Evolutionary conservation across 2,329 filamentous ascomycete species (phyloP).

Genomic region (Sordariomycetes sp.): DNA sequence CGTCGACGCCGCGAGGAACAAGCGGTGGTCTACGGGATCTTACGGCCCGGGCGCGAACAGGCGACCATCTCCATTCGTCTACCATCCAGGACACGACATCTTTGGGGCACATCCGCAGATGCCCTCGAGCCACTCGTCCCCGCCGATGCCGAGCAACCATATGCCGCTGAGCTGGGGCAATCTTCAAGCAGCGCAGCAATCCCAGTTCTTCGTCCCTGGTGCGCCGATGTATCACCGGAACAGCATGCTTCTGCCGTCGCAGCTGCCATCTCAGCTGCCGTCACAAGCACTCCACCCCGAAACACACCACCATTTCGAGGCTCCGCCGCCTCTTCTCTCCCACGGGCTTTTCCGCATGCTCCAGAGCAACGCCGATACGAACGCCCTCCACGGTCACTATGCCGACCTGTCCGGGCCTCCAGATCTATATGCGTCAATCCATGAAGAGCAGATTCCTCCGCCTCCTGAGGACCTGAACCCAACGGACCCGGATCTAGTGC

Average conservation of each 20-base stretch:
- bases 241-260: constrained; percentile 41
- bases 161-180: constrained; percentile 40
- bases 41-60: constrained; percentile 44
- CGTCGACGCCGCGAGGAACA: constrained; percentile 51
- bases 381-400: constrained; percentile 55
- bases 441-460: constrained; percentile 60
- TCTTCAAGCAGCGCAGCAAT: constrained; percentile 39
- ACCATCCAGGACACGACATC: constrained; percentile 46
- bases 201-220: constrained; percentile 40
- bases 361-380: constrained; percentile 60
- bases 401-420: constrained; percentile 62
- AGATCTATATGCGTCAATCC: constrained; percentile 62
- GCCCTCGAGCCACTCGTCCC: constrained; percentile 37
- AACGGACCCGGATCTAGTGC: constrained; percentile 58
- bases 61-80: constrained; percentile 47
- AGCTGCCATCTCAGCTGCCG: constrained; percentile 36
- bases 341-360: constrained; percentile 62
- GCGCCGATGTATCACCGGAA: constrained; percentile 36
- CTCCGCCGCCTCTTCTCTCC: constrained; percentile 49
- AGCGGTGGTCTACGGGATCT: constrained; percentile 69
- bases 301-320: constrained; percentile 39
- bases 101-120: constrained; percentile 44
- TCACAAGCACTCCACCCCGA: constrained; percentile 32
- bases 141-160: constrained; percentile 29
- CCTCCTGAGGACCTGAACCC: constrained; percentile 75